Evolutionary conservation across 75 land plant genomes (phyloP), one percentile per base, ranked within the genome.

Genomic region (Azolla pinnata): DNA sequence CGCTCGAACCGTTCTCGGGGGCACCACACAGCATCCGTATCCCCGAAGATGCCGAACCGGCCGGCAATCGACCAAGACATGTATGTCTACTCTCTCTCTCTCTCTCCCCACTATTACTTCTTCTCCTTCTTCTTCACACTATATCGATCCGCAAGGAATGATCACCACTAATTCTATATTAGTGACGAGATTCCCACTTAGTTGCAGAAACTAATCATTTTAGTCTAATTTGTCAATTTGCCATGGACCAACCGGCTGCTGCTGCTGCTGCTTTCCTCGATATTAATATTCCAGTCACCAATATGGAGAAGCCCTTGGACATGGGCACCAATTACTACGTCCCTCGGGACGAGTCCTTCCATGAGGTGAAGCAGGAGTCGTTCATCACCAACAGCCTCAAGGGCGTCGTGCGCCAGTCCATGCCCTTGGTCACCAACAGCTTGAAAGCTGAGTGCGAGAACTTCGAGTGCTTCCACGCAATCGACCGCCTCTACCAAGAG

Each of bases 1-100:
- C 25, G 56, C 71, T 29, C 42, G 97, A 29, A 95, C 97, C 2
- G 51, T 53, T 9, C 83, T 87, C 14, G 97, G 97, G 2, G 85
- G 85, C 12, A 26, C 33, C 32, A 59, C 70, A 35, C 30, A 79
- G 47, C 72, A 68, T 8, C 90, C 86, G 1, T 89, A 82, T 51
- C 96, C 96, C 0, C 63, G 97, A 21, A 61, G 97, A 4, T 77
- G 96, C 58, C 74, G 97, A 12, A 92, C 97, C 1, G 97, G 97
- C 23, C 79, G 97, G 0, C 63, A 50, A 5, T 75, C 83, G 2
- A 62, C 79, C 14, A 75, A 66, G 18, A 70, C 77, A 27, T 78
- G 96, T 86, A 51, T 56, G 58, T 35, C 20, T 53, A 19, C 2
- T 59, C 16, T 35, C 7, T 7, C 42, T 38, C 42, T 38, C 7